Evolutionary conservation across 305 asterid species (phyloP).

Genomic region (Fraxinus velutina): DNA sequence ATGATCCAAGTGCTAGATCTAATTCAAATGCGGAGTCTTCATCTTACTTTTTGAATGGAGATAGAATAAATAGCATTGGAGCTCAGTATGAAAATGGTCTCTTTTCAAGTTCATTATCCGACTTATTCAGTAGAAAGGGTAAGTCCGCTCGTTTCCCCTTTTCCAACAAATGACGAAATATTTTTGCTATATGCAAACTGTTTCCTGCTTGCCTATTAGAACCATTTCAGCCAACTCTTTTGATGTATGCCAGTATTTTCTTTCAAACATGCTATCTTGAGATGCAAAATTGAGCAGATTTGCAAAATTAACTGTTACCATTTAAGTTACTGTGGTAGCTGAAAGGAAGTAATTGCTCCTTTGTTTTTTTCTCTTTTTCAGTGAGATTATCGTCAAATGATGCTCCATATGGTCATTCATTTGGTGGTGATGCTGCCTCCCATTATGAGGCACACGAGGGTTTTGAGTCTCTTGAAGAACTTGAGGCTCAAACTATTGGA

Average conservation of each 20-base stretch:
- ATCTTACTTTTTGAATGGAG: conserved; percentile 50
- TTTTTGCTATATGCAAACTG: conserved; percentile 9
- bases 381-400: conserved; percentile 65
- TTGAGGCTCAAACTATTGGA: conserved; percentile 95
- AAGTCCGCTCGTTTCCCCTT: conserved; percentile 32
- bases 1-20: conserved; percentile 44
- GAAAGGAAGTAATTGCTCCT: background rate
- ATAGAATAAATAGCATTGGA: conserved; percentile 53
- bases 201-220: background rate
- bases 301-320: background rate
- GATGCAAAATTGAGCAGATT: background rate
- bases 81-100: conserved; percentile 78
- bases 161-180: conserved; percentile 7
- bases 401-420: conserved; percentile 57
- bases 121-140: conserved; percentile 71
- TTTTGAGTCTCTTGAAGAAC: conserved; percentile 84
- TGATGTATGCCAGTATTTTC: background rate
- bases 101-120: conserved; percentile 93
- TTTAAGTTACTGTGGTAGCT: background rate
- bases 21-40: conserved; percentile 41
- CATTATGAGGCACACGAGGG: conserved; percentile 77
- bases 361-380: conserved; percentile 35
- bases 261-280: background rate
- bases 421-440: conserved; percentile 58
- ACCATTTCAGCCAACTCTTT: background rate